Evolutionary conservation across 495 filamentous ascomycete species (phyloP), one percentile per base, ranked within the genome.

Genomic region (Tuber microsphaerosporum): DNA sequence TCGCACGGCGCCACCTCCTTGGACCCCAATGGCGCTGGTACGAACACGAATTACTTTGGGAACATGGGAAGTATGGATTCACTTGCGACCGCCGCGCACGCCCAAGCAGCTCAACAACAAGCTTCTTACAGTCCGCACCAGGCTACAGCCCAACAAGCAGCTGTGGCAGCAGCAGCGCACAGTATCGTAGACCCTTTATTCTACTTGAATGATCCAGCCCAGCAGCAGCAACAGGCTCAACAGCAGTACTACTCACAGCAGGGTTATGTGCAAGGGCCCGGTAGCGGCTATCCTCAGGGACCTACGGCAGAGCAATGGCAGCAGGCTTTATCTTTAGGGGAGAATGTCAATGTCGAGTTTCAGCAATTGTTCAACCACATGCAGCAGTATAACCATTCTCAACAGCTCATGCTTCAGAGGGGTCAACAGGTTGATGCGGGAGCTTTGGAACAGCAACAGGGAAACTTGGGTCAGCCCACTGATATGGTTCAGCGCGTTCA

Each of bases 51-150:
- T 73, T 82, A 80, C 77, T 82, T 82, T 44, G 80, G 80, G 73
- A 75, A 74, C 37, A 83, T 83, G 75, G 79, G 77, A 26, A 80
- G 77, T 44, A 83, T 83, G 79, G 73, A 83, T 14, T 83, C 81
- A 2, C 79, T 83, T 14, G 81, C 81, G 34, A 79, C 79, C n/a
- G 81, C 81, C 22, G 81, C 81, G 22, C 79, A 81, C 70, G 75
- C 76, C 20, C 76, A 80, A 71, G 76, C 79, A 51, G 73, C 78
- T 48, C 81, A 83, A 44, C 74, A 81, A 51, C 74, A 76, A 71
- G 72, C 79, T n/a, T 61, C 73, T 2, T 79, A 79, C 43, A 79
- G 77, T 73, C 79, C 73, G 17, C 79, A 78, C 41, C 72, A 71
- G n/a, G 68, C 69, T 65, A 42, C 80, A 17, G 70, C 73, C 41